A percentile compares a stretch with the other conserved stretches of the same genome.
phyloP scores from a whole-genome alignment of 495 filamentous ascomycete genomes.

The Usnea hakonensis region DNA sequence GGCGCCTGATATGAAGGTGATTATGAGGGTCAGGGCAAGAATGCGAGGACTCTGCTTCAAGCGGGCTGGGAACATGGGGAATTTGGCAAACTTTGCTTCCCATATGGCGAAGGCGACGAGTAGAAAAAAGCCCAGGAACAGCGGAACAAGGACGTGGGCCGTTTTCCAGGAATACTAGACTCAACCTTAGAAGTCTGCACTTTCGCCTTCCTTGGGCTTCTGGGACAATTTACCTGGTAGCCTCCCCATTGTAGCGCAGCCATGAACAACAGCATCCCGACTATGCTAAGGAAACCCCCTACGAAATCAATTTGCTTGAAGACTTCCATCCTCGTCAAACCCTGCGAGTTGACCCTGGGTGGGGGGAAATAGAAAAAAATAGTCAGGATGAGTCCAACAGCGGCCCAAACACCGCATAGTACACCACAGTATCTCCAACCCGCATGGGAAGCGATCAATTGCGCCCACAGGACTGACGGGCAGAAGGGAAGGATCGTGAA shows the following conservation, averaged over 20 bases:
- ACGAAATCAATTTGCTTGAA: slow-evolving; percentile 55
- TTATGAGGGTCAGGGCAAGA: slow-evolving; percentile 55
- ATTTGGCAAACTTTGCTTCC: slow-evolving; percentile 52
- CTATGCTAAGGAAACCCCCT: slow-evolving; percentile 59
- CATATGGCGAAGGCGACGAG: slow-evolving; percentile 51
- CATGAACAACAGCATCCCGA: slow-evolving; percentile 57
- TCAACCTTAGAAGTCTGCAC: slow-evolving; percentile 10
- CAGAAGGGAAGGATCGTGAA: slow-evolving; percentile 63
- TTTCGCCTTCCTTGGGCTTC: neutral
- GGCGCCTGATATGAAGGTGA: slow-evolving; percentile 65
- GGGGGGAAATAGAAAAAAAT: slow-evolving; percentile 61
- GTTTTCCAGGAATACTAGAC: slow-evolving; percentile 49
- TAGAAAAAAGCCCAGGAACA: slow-evolving; percentile 48
- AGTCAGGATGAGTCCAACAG: slow-evolving; percentile 54
- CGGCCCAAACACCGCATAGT: slow-evolving; percentile 53
- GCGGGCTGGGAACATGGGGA: slow-evolving; percentile 59
- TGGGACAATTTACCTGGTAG: slow-evolving; percentile 42
- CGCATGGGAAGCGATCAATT: slow-evolving; percentile 53
- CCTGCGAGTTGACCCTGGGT: slow-evolving; percentile 47
- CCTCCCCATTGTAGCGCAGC: slow-evolving; percentile 63
- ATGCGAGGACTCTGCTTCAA: slow-evolving; percentile 57
- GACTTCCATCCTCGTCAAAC: slow-evolving; percentile 42
- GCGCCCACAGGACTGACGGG: slow-evolving; percentile 61
- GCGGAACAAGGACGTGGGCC: slow-evolving; percentile 51
- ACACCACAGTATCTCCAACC: slow-evolving; percentile 60